Base-by-base conservation (phyloP, 805 yeast genomes). In the Candida boidinii region DNA sequence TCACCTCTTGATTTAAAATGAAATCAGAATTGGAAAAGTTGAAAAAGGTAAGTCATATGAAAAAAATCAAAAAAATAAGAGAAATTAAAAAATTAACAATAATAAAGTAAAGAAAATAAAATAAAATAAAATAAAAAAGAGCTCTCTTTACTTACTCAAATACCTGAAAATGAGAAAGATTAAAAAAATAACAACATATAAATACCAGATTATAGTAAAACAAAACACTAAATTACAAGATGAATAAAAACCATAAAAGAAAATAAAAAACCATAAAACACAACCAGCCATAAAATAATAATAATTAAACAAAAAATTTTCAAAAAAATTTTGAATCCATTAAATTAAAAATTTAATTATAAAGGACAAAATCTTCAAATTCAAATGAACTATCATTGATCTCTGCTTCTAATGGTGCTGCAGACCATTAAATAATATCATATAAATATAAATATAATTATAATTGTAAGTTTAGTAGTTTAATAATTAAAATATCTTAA, bases 351-450 rank as follows among this genome's bases (percentile, higher is more conserved):
- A 18, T 13, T 32, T 31, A 27, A 33, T 33, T 23, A 25, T 7
- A 34, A 31, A 28, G 29, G 17, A 38, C 32, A 28, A 51, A 52
- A 36, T 54, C 59, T 24, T 53, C 60, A 38, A 56, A 48, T 36
- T 48, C 56, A 41, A 49, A 54, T 41, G 58, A 49, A 42, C 40
- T 39, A 29, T 44, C 38, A 23, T 33, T 38, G 31, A 31, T 39
- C 48, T 42, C 54, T 43, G 60, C 42, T 39, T 50, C 41, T 49
- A 56, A 55, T 55, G 62, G 62, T 55, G 61, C 62, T 57, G 62
- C 62, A 34, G 61, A 57, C 62, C 60, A 44, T 37, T 35, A 36
- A 39, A 24, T 37, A 34, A 17, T 14, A 14, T 14, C 21, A 19
- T 9, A 17, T 26, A 12, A 35, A 24, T 13, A 22, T 18, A 21